Evolutionary conservation across 106 monocot genomes (phyloP).

Genomic region (Cymbidium sinense): DNA sequence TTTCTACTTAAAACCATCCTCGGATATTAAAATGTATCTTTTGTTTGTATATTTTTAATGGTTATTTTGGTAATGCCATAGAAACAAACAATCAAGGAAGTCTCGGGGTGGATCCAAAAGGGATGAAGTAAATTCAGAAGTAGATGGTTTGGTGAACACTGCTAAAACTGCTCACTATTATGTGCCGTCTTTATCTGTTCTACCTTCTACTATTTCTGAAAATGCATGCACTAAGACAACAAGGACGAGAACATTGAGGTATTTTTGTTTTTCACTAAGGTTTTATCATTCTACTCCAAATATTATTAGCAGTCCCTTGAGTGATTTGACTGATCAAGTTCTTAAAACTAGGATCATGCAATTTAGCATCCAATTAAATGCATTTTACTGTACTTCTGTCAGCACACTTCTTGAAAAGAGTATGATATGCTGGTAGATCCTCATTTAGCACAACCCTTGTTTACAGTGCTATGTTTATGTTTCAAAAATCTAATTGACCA

Average conservation of each 20-base stretch:
- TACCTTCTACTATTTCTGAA: slow-evolving; percentile 1
- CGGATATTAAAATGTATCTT: background rate
- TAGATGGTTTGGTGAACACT: background rate
- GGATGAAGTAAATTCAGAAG: background rate
- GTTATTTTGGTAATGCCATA: background rate
- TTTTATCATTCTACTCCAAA: background rate
- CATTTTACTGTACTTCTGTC: too few species aligned
- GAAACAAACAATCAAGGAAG: background rate
- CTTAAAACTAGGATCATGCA: too few species aligned
- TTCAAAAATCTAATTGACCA: too few species aligned
- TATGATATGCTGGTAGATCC: too few species aligned
- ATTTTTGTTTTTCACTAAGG: background rate
- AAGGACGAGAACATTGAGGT: slow-evolving; percentile 21
- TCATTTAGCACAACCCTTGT: too few species aligned
- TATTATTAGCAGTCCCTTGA: background rate
- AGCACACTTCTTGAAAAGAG: too few species aligned
- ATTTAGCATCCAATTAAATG: too few species aligned
- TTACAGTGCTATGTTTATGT: too few species aligned
- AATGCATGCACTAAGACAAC: background rate
- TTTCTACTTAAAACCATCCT: background rate
- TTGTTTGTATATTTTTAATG: background rate
- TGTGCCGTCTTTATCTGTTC: background rate
- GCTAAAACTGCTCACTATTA: background rate
- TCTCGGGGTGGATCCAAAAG: background rate
- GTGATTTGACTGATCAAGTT: too few species aligned